Evolutionary conservation across 176 grass and related monocot species (phyloP).

Genomic region (Oryza officinalis): DNA sequence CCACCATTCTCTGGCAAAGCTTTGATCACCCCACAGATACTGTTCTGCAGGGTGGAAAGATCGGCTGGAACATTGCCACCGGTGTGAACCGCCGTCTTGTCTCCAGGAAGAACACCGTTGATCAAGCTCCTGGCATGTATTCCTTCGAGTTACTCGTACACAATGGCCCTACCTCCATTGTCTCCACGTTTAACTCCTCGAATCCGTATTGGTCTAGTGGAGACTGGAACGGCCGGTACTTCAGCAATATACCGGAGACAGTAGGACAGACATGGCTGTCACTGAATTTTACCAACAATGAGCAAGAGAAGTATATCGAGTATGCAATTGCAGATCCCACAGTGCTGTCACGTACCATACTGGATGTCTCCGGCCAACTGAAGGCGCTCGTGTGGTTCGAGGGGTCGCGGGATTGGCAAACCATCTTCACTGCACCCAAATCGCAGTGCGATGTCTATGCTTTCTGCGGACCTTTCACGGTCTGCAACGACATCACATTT

Average conservation of each 20-base stretch:
- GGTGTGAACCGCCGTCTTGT: constrained; percentile 35
- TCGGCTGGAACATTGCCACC: constrained; percentile 44
- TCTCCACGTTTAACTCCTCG: constrained; percentile 14
- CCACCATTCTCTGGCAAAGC: constrained; percentile 53
- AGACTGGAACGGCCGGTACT: constrained; percentile 50
- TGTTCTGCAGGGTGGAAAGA: constrained; percentile 34
- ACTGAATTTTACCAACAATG: too few species aligned
- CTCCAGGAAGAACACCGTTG: constrained; percentile 35
- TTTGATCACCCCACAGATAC: constrained; percentile 53
- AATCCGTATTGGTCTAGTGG: constrained; percentile 29
- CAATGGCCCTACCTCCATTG: not conserved
- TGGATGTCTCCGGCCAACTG: too few species aligned
- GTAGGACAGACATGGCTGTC: too few species aligned
- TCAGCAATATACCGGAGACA: constrained; percentile 39
- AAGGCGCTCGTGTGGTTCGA: constrained; percentile 24
- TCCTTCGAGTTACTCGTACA: not conserved
- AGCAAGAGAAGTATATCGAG: too few species aligned
- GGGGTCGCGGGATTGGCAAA: constrained; percentile 28
- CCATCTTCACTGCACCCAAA: constrained; percentile 14
- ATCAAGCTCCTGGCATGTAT: constrained; percentile 42
- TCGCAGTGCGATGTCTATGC: constrained; percentile 51
- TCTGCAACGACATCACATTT: constrained; percentile 31
- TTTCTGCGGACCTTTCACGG: constrained; percentile 54
- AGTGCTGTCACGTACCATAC: too few species aligned
- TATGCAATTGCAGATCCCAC: too few species aligned